A percentile compares a stretch with the other conserved stretches of the same genome.
Conservation (phyloP, 352 stramenopile genomes). For the Globisporangium nagaii region DNA sequence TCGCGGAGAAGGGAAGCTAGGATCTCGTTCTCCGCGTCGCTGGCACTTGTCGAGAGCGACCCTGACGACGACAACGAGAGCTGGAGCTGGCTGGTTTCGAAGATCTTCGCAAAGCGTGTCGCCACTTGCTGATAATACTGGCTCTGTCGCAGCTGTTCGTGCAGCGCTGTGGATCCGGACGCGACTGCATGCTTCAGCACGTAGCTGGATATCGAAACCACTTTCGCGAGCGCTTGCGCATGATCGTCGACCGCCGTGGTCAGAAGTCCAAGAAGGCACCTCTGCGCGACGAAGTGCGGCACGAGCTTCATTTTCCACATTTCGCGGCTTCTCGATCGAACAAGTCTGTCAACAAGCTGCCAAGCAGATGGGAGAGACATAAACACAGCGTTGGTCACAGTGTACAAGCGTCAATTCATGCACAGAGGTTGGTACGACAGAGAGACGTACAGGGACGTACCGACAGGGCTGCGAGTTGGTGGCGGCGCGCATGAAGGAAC, state of each 20-base stretch:
- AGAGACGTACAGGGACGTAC: slow-evolving; percentile 7
- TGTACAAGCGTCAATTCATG: too few species aligned
- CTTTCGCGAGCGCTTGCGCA: slow-evolving; percentile 15
- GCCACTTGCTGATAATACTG: slow-evolving; percentile 19
- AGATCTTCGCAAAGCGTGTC: background rate
- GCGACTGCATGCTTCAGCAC: slow-evolving; percentile 11
- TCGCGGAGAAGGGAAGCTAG: background rate
- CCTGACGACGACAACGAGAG: background rate
- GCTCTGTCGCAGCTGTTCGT: slow-evolving; percentile 18
- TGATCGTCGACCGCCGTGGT: slow-evolving; percentile 8
- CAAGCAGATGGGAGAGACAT: background rate
- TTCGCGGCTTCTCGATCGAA: slow-evolving; percentile 12
- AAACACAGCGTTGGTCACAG: background rate
- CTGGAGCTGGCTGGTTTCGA: slow-evolving; percentile 6
- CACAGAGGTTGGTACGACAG: background rate
- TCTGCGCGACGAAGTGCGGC: slow-evolving; percentile 21
- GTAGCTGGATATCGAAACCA: slow-evolving; percentile 14
- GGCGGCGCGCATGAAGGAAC: slow-evolving; percentile 13
- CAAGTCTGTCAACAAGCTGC: slow-evolving; percentile 23
- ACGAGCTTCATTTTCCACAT: slow-evolving; percentile 15
- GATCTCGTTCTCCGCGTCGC: background rate
- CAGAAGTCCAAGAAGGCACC: slow-evolving; percentile 17
- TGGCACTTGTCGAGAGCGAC: too few species aligned
- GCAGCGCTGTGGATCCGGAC: slow-evolving; percentile 14
- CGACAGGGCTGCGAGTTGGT: slow-evolving; percentile 13